These are phyloP conservation scores for Calonectria multiphialidica DNA, from an alignment of 2,329 filamentous ascomycete species.

Conservation along the genomic window DNA sequence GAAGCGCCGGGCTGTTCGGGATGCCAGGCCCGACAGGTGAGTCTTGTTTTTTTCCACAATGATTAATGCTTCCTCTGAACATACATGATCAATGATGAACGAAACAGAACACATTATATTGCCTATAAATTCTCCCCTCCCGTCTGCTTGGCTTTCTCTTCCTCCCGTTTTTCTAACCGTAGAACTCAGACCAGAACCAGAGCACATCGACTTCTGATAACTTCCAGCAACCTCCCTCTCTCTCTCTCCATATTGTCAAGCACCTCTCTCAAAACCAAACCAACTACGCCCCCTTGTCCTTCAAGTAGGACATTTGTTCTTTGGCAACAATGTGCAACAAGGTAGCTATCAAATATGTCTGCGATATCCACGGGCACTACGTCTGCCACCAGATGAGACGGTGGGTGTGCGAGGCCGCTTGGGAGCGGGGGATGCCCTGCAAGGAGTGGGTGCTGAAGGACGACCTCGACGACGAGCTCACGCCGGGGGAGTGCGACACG, in stretches of 20 bases:
- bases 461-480: not conserved
- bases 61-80: not conserved
- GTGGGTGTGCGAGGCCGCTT: too few relatives aligned
- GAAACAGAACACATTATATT: too few relatives aligned
- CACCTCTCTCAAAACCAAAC: too few relatives aligned
- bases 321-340: too few relatives aligned
- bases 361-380: too few relatives aligned
- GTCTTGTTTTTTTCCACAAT: not conserved
- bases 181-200: not conserved
- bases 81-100: too few relatives aligned
- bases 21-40: not conserved
- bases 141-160: not conserved
- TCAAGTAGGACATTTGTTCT: too few relatives aligned
- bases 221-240: not conserved
- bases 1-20: not conserved
- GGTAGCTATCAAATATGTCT: too few relatives aligned
- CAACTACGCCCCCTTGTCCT: too few relatives aligned
- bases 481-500: not conserved
- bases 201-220: not conserved
- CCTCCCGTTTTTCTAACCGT: not conserved
- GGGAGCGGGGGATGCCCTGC: not conserved
- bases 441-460: not conserved
- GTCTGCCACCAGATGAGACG: too few relatives aligned
- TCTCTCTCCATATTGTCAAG: too few relatives aligned
- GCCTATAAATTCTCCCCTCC: not conserved